Base-by-base conservation (phyloP, 441 rosid genomes). In the Bruguiera hainesii region DNA sequence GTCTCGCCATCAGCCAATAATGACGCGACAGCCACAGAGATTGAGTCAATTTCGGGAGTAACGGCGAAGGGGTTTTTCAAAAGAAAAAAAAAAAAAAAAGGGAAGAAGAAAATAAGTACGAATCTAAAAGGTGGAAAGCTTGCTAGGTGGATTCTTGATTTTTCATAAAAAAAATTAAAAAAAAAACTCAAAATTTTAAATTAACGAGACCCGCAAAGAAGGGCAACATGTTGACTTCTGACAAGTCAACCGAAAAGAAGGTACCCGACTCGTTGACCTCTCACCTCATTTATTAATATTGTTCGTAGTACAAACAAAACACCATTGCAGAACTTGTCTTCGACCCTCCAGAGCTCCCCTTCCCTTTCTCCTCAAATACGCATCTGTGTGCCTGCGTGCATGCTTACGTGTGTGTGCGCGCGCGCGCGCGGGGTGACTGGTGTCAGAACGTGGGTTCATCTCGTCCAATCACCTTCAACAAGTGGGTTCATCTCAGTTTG, bases 211-310 rank as follows among this genome's bases (percentile, higher is more conserved):
- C 37, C 37, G 1, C 37, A 7, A 33, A 9, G 23, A 35, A 19
- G 7, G 50, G 50, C 21, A 13, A 37, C 7, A 13, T 30, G 63
- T 42, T 75, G 63, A 72, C 57, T 58, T 61, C 81, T 68, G 81
- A 70, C 81, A 79, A 42, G 82, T 81, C 82, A 78, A 75, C 78
- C 74, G 3, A 33, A 13, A 3, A 31, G 28, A 42, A 61, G 75
- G 79, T 61, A 58, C 64, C 42, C 69, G 75, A 55, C 68, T 4
- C 79, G 81, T 81, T 79, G 82, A 81, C 81, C 28, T 71, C 23
- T 18, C 13, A 13, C 7, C 8, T 29, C 35, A 69, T 65, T 25
- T 3, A 42, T 42, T 11, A 37, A 10, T 37, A 56, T 60, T 65
- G 46, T 39, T 49, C 60, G 33, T 60, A 56, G 16, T 64, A 30